These are phyloP conservation scores for Opeltia flavorubescens DNA, from an alignment of 495 filamentous ascomycete species.

Conservation along the genomic window DNA sequence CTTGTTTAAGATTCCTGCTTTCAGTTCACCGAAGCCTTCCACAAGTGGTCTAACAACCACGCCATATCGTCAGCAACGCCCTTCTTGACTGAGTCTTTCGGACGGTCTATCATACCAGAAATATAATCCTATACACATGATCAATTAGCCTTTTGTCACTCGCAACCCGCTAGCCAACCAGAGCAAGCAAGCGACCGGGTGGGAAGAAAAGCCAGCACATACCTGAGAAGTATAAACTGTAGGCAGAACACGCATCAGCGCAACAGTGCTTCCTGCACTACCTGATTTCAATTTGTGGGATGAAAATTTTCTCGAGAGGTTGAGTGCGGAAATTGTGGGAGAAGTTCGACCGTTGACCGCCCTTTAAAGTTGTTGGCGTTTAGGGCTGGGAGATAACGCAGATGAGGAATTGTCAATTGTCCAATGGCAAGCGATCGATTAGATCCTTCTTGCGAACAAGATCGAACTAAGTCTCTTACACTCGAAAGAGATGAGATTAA, in stretches of 20 bases:
- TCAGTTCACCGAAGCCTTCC: constrained; percentile 84
- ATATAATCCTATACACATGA: constrained; percentile 62
- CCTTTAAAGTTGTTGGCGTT: no score
- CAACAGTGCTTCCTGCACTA: constrained; percentile 37
- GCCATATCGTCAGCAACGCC: constrained; percentile 23
- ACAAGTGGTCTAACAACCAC: constrained; percentile 79
- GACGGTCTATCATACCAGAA: constrained; percentile 49
- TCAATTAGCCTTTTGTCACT: not conserved
- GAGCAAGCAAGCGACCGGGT: constrained; percentile 9
- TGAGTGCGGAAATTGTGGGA: no score
- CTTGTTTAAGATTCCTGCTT: constrained; percentile 17
- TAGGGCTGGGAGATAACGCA: no score
- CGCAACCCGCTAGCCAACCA: constrained; percentile 14
- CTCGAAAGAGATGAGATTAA: no score
- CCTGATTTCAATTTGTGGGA: no score
- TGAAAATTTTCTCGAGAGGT: no score
- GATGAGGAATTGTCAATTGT: no score
- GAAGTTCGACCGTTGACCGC: no score
- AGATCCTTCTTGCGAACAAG: no score
- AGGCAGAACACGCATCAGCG: constrained; percentile 89
- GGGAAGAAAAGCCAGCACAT: constrained; percentile 25
- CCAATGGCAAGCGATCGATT: no score
- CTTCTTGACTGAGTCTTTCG: constrained; percentile 18
- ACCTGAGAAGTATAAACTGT: constrained; percentile 96
- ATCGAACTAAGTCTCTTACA: no score